Conservation (phyloP, 1,284 basidiomycete genomes). For the Tilletiaria anomala region DNA sequence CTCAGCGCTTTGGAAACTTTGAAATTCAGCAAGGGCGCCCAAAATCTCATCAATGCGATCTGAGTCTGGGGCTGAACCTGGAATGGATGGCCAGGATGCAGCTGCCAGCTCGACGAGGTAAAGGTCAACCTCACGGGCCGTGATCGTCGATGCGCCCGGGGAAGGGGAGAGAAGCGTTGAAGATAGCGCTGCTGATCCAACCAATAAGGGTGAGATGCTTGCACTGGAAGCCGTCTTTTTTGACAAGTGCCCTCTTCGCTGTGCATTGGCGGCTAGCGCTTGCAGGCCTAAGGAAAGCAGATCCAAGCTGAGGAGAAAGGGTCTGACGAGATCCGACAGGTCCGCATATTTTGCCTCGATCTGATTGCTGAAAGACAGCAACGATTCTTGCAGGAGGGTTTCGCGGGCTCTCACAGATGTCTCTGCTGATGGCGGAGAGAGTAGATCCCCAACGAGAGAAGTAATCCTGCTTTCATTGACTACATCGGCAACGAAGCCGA, state of each 20-base stretch:
- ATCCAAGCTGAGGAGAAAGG: slow-evolving; percentile 50
- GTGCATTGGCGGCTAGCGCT: background rate
- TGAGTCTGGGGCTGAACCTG: no score
- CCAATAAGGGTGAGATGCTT: no score
- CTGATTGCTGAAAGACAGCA: slow-evolving; percentile 42
- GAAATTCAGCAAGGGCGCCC: background rate
- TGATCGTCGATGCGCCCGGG: no score
- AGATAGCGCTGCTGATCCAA: no score
- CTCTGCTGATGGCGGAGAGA: no score
- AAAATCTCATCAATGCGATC: no score
- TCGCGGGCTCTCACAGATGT: slow-evolving; percentile 27
- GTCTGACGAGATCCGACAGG: slow-evolving; percentile 55
- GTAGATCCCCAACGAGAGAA: slow-evolving; percentile 31
- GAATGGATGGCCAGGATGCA: no score
- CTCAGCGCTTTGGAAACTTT: background rate
- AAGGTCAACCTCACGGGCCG: no score
- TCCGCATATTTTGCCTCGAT: slow-evolving; percentile 41
- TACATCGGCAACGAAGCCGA: slow-evolving; percentile 20
- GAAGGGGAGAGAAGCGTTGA: no score
- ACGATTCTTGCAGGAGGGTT: slow-evolving; percentile 35
- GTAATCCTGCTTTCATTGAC: slow-evolving; percentile 16
- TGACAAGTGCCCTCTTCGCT: no score
- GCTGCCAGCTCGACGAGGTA: no score
- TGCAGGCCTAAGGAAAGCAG: background rate
- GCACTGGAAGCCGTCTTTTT: no score